Conservation (phyloP, 2,329 filamentous ascomycete species). For the Diaporthe eres region DNA sequence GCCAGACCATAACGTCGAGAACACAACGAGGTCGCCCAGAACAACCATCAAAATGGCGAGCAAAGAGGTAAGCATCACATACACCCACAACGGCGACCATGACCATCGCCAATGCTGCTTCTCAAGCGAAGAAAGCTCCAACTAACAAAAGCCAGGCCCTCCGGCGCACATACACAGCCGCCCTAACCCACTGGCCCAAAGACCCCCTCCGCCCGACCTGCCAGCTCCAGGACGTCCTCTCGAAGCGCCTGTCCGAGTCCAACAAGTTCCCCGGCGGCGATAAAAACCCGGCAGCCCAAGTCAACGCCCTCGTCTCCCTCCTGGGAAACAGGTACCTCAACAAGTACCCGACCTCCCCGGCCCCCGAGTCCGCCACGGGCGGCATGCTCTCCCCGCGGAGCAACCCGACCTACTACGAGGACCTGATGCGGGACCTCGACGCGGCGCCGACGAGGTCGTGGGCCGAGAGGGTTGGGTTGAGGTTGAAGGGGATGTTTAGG, state of each 20-base stretch:
- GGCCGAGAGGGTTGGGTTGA: slow-evolving; percentile 66
- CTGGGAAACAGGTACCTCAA: slow-evolving; percentile 71
- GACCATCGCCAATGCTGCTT: neutral
- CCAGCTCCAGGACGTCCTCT: slow-evolving; percentile 72
- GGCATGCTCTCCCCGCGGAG: slow-evolving; percentile 70
- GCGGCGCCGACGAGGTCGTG: slow-evolving; percentile 72
- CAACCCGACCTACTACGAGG: slow-evolving; percentile 75
- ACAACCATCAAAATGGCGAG: slow-evolving; percentile 35
- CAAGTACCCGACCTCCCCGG: slow-evolving; percentile 54
- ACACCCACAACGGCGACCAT: neutral
- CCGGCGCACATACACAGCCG: slow-evolving; percentile 57
- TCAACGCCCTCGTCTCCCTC: slow-evolving; percentile 71
- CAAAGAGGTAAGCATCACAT: slow-evolving; percentile 29
- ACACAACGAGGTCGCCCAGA: neutral
- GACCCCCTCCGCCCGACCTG: slow-evolving; percentile 74
- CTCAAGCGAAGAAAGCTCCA: neutral
- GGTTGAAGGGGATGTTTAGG: slow-evolving; percentile 71
- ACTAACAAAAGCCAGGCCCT: slow-evolving; percentile 27
- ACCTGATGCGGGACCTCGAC: slow-evolving; percentile 73
- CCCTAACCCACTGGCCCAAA: slow-evolving; percentile 73
- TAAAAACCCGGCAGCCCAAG: slow-evolving; percentile 58
- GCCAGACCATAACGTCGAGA: neutral
- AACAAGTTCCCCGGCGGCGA: slow-evolving; percentile 42
- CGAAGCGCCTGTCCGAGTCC: slow-evolving; percentile 57
- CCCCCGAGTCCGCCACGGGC: slow-evolving; percentile 56